These are phyloP conservation scores for Picea sitchensis DNA, from an alignment of 75 land plant genomes.

Conservation along the genomic window DNA sequence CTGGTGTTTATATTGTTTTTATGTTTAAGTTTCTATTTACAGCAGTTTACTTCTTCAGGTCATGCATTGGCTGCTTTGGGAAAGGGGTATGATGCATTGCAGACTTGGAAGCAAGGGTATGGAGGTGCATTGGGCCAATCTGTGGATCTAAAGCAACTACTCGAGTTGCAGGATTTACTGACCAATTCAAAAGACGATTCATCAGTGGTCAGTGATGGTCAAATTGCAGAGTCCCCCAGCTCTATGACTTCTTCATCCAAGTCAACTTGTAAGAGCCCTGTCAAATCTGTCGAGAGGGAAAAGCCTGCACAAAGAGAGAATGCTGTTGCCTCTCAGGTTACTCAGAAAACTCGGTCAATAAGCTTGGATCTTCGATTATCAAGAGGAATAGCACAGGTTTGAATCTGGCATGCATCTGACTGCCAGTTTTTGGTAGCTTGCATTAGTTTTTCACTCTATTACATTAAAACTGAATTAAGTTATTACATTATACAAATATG, in stretches of 20 bases:
- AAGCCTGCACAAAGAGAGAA: not conserved
- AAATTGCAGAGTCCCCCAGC: conserved; percentile 11
- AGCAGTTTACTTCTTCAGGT: conserved; percentile 38
- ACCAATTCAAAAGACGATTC: conserved; percentile 23
- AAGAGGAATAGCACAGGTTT: conserved; percentile 71
- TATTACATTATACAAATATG: not conserved
- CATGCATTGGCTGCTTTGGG: conserved; percentile 75
- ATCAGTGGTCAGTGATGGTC: not conserved
- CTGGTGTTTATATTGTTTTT: not conserved
- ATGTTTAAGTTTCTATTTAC: not conserved
- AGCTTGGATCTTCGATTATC: conserved; percentile 76
- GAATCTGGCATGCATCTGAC: not conserved
- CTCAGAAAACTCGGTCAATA: conserved; percentile 47
- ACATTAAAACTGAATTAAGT: not conserved
- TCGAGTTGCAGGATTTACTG: conserved; percentile 74
- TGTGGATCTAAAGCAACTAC: conserved; percentile 61
- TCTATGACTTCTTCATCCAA: conserved; percentile 7
- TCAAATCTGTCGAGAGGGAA: conserved; percentile 10
- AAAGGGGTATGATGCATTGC: conserved; percentile 65
- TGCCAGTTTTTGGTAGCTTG: not conserved
- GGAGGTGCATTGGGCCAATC: conserved; percentile 52
- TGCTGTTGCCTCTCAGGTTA: conserved; percentile 13
- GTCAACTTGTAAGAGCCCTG: conserved; percentile 15
- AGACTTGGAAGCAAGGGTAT: conserved; percentile 74
- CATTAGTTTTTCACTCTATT: not conserved